These are phyloP conservation scores for Cryptococcus sp. DNA, from an alignment of 1,284 basidiomycete genomes.

Conservation along the genomic window DNA sequence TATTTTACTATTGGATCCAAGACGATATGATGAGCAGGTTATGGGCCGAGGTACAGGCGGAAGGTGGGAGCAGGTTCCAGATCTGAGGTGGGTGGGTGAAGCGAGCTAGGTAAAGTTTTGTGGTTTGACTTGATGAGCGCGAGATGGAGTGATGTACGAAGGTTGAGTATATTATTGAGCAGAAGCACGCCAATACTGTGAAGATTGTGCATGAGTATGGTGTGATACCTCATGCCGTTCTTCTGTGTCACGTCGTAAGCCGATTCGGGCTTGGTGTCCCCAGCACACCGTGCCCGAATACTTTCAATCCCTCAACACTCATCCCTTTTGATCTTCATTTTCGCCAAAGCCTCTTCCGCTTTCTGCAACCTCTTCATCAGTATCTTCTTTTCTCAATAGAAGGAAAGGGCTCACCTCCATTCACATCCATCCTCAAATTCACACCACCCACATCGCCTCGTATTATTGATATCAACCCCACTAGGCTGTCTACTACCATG, in stretches of 20 bases:
- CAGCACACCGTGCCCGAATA: neutral
- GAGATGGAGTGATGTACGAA: no score
- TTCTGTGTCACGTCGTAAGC: neutral
- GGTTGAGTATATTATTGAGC: no score
- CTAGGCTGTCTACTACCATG: constrained; percentile 59
- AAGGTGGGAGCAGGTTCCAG: neutral
- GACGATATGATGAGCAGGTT: neutral
- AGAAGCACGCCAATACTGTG: no score
- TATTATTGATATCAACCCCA: constrained; percentile 63
- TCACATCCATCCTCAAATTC: constrained; percentile 75
- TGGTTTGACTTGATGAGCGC: constrained; percentile 4
- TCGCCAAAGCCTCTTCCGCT: constrained; percentile 1
- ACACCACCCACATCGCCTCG: constrained; percentile 70
- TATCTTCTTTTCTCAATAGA: neutral
- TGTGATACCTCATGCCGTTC: neutral
- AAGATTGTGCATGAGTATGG: constrained; percentile 6
- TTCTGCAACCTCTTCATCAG: constrained; percentile 6
- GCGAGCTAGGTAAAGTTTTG: constrained; percentile 4
- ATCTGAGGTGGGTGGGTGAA: neutral
- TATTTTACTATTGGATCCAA: neutral
- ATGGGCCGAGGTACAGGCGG: neutral
- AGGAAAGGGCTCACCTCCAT: constrained; percentile 56
- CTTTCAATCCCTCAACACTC: neutral
- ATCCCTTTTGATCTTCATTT: neutral
- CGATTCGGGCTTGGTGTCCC: neutral